Conservation (phyloP, 106 monocot species). For the Narthecium ossifragum region DNA sequence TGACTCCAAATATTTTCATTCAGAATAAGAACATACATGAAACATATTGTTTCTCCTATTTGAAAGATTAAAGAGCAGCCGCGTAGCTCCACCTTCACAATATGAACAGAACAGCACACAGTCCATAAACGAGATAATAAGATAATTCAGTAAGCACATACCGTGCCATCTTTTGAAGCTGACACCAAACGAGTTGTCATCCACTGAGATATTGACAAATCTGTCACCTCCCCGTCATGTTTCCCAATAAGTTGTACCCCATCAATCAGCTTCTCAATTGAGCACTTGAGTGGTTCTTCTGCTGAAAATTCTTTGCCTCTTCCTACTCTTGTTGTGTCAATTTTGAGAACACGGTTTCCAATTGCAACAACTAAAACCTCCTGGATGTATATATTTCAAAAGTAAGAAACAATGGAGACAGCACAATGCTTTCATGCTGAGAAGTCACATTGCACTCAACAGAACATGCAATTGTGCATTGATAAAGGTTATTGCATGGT, state of each 20-base stretch:
- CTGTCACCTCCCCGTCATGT: conserved; percentile 92
- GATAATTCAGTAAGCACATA: conserved; percentile 54
- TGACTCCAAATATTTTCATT: too few relatives aligned
- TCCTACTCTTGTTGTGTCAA: conserved; percentile 90
- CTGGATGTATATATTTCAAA: conserved; percentile 29
- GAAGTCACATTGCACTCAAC: too few relatives aligned
- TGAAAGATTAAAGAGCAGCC: too few relatives aligned
- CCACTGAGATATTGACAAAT: conserved; percentile 98
- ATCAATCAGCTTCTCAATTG: conserved; percentile 63
- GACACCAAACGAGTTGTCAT: conserved; percentile 95
- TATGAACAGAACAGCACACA: too few relatives aligned
- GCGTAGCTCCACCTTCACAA: too few relatives aligned
- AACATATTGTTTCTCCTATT: too few relatives aligned
- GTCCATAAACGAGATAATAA: not conserved
- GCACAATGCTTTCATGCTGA: too few relatives aligned
- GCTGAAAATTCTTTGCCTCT: conserved; percentile 62
- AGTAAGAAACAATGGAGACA: not conserved
- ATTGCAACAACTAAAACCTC: conserved; percentile 83
- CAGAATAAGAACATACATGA: too few relatives aligned
- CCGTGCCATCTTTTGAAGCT: conserved; percentile 94
- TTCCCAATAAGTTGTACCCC: conserved; percentile 81
- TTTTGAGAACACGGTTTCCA: conserved; percentile 70
- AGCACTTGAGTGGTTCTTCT: conserved; percentile 76
- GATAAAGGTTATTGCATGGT: too few relatives aligned
- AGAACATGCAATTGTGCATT: too few relatives aligned